These are phyloP conservation scores for Pilatotrama ljubarskyi DNA, from an alignment of 768 basidiomycete genomes.

Conservation along the genomic window DNA sequence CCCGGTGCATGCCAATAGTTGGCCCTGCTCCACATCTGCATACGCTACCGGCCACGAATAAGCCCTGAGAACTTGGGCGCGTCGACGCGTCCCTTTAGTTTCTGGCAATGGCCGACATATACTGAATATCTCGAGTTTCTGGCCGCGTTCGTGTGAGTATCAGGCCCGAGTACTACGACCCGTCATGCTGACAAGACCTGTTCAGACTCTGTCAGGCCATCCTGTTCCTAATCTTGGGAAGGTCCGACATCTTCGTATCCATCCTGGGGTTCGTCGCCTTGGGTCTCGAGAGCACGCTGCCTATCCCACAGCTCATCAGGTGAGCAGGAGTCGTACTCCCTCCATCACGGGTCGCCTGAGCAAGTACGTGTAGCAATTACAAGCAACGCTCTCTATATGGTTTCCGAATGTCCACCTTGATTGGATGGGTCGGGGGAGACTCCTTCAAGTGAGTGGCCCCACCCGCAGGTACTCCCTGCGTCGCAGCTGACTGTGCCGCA, in stretches of 20 bases:
- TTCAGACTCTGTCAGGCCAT: constrained; percentile 66
- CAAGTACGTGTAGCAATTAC: constrained; percentile 57
- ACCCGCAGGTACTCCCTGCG: neutral
- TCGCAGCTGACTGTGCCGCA: constrained; percentile 28
- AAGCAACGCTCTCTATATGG: constrained; percentile 79
- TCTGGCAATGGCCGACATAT: constrained; percentile 87
- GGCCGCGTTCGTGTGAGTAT: constrained; percentile 68
- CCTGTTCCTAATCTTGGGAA: constrained; percentile 71
- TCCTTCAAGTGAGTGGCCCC: constrained; percentile 66
- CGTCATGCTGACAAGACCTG: neutral
- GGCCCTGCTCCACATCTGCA: constrained; percentile 79
- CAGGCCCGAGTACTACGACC: neutral
- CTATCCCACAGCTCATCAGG: constrained; percentile 84
- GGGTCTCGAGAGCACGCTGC: constrained; percentile 84
- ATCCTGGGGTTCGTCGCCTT: constrained; percentile 75
- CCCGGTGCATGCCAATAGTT: constrained; percentile 44
- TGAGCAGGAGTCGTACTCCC: constrained; percentile 25
- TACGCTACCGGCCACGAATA: constrained; percentile 60
- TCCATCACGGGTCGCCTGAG: neutral
- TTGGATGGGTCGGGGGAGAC: constrained; percentile 86
- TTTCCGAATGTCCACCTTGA: constrained; percentile 77
- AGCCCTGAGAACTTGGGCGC: constrained; percentile 59
- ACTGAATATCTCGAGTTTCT: constrained; percentile 81
- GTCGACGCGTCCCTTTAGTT: constrained; percentile 67
- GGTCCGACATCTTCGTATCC: constrained; percentile 57